Evolutionary conservation across 139 green algal genomes (phyloP).

Genomic region (Chlorella sp.): DNA sequence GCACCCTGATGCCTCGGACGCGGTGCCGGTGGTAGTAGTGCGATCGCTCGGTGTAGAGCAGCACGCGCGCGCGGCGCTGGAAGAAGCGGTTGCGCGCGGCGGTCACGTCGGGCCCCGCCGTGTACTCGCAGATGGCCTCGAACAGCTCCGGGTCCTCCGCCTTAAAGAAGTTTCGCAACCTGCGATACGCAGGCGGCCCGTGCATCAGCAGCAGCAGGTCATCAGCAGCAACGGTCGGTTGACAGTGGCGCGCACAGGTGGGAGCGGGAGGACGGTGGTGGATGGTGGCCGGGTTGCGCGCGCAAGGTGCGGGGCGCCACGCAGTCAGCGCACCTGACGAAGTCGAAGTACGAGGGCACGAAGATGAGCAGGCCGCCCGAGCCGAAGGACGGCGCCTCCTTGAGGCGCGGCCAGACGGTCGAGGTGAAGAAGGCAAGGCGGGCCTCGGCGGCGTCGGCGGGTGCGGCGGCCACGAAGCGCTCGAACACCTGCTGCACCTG

Average conservation of each 20-base stretch:
- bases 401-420: slow-evolving; percentile 69
- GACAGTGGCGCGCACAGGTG: too few relatives aligned
- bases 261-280: too few relatives aligned
- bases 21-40: slow-evolving; percentile 90
- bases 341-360: slow-evolving; percentile 94
- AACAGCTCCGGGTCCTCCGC: slow-evolving; percentile 46
- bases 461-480: slow-evolving; percentile 41
- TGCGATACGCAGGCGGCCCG: too few relatives aligned
- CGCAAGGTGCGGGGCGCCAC: too few relatives aligned
- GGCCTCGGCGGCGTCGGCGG: slow-evolving; percentile 47
- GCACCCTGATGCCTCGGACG: slow-evolving; percentile 69
- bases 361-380: slow-evolving; percentile 65
- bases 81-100: slow-evolving; percentile 56
- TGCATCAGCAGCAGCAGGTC: too few relatives aligned
- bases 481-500: slow-evolving; percentile 86
- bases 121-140: slow-evolving; percentile 77
- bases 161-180: slow-evolving; percentile 57
- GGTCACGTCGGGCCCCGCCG: slow-evolving; percentile 51
- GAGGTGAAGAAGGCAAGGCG: slow-evolving; percentile 82
- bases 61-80: slow-evolving; percentile 56
- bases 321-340: slow-evolving; percentile 56
- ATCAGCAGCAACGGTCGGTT: too few relatives aligned
- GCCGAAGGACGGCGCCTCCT: slow-evolving; percentile 35
- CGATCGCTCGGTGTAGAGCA: slow-evolving; percentile 91
- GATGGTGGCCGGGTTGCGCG: too few relatives aligned